These are phyloP conservation scores for Harringtonia aguacate DNA, from an alignment of 2,329 filamentous ascomycete genomes.

Conservation along the genomic window DNA sequence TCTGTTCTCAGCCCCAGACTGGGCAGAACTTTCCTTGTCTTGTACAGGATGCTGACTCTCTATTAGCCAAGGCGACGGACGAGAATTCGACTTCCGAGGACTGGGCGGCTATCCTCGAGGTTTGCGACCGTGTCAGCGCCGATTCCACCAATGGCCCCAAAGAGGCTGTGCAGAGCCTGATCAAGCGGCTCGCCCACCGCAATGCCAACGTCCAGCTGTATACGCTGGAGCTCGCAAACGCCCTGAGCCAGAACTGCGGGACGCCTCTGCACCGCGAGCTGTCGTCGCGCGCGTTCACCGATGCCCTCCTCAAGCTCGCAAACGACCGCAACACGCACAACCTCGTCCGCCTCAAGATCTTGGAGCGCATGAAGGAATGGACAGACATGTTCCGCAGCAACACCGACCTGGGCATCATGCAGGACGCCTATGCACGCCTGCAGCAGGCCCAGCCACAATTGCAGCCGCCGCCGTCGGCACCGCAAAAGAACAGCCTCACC, in stretches of 20 bases:
- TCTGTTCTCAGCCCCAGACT: background rate
- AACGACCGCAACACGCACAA: slow-evolving; percentile 92
- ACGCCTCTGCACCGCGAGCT: slow-evolving; percentile 79
- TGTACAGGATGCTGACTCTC: slow-evolving; percentile 2
- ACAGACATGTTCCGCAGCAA: slow-evolving; percentile 86
- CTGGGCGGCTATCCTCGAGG: slow-evolving; percentile 54
- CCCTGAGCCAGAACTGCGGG: slow-evolving; percentile 86
- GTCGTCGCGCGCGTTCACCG: slow-evolving; percentile 85
- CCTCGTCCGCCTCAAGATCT: slow-evolving; percentile 92
- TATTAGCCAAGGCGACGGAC: slow-evolving; percentile 68
- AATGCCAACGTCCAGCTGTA: slow-evolving; percentile 96
- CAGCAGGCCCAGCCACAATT: slow-evolving; percentile 80
- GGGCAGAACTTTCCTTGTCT: background rate
- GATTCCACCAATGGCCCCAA: slow-evolving; percentile 52
- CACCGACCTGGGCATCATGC: slow-evolving; percentile 93
- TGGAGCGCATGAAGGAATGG: slow-evolving; percentile 96
- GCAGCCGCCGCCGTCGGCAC: slow-evolving; percentile 74
- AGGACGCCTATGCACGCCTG: slow-evolving; percentile 81
- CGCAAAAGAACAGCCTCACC: slow-evolving; percentile 85
- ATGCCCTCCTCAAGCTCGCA: slow-evolving; percentile 81
- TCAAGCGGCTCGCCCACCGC: slow-evolving; percentile 82
- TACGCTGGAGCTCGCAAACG: slow-evolving; percentile 86
- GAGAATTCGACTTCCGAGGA: slow-evolving; percentile 88
- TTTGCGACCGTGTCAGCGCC: slow-evolving; percentile 47
- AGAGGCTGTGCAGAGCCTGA: slow-evolving; percentile 80